A percentile compares a stretch with the other conserved stretches of the same genome.
Evolutionary conservation across 176 grass and related monocot species (phyloP).

Genomic region (Phoenix dactylifera): DNA sequence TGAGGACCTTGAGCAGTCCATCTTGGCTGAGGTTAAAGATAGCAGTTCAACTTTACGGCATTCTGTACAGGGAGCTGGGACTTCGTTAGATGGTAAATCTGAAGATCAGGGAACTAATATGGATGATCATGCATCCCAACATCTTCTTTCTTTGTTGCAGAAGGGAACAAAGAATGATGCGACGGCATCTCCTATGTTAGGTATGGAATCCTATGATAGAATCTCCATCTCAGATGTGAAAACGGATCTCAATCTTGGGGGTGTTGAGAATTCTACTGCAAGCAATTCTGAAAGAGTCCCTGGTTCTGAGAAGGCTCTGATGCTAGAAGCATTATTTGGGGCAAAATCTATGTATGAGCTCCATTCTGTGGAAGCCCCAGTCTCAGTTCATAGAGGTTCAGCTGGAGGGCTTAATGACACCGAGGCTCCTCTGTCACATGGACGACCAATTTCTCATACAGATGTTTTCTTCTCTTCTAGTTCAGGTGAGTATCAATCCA

Average conservation of each 20-base stretch:
- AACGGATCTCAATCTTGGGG: conserved; percentile 19
- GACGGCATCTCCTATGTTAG: conserved; percentile 23
- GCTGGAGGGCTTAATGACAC: conserved; percentile 24
- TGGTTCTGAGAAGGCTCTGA: conserved; percentile 49
- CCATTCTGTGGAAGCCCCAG: conserved; percentile 82
- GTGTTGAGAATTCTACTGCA: conserved; percentile 32
- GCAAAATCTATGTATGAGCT: conserved; percentile 87
- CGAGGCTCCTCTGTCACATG: conserved; percentile 8
- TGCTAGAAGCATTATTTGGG: conserved; percentile 82
- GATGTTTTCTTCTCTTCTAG: conserved; percentile 24
- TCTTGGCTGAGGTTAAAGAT: conserved; percentile 49
- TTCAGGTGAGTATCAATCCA: conserved; percentile 32
- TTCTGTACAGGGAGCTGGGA: conserved; percentile 23
- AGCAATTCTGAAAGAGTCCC: conserved; percentile 29
- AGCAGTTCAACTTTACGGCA: conserved; percentile 23
- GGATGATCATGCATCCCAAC: conserved; percentile 75
- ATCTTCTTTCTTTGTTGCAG: conserved; percentile 76
- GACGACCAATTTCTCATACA: conserved; percentile 20
- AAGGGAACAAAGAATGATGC: conserved; percentile 46
- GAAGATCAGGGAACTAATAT: conserved; percentile 32
- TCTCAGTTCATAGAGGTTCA: conserved; percentile 52
- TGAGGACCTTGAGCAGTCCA: conserved; percentile 89
- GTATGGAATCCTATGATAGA: conserved; percentile 30
- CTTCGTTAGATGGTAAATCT: conserved; percentile 19
- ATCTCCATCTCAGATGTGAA: conserved; percentile 16